phyloP scores from a whole-genome alignment of 1,284 basidiomycete genomes.

The Irpex lacteus region DNA sequence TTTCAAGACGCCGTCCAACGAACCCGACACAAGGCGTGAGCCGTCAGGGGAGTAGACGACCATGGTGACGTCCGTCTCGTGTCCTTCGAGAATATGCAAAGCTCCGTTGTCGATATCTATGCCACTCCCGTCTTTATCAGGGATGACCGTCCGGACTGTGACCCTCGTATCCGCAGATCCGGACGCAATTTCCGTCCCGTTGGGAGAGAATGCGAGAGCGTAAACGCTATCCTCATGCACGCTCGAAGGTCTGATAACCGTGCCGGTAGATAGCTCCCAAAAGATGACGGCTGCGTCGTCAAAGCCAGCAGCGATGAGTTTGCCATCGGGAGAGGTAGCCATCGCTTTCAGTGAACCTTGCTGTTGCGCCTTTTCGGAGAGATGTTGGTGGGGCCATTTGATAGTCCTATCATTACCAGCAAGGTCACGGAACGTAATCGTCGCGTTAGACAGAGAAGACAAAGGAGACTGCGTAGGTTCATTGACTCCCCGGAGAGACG shows the following conservation, averaged over 20 bases:
- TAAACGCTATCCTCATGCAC: conserved; percentile 11
- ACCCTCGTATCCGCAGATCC: conserved; percentile 8
- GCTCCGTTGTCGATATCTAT: conserved; percentile 17
- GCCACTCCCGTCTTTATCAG: conserved; percentile 29
- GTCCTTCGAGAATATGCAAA: not conserved
- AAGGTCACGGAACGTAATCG: not conserved
- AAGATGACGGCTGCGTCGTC: conserved; percentile 24
- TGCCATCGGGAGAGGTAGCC: conserved; percentile 19
- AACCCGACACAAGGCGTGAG: conserved; percentile 9
- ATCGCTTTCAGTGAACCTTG: not conserved
- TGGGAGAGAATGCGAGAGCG: conserved; percentile 11
- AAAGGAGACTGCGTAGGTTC: too few relatives aligned
- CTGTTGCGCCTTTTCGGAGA: not conserved
- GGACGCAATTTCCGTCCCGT: conserved; percentile 7
- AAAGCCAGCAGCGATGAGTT: conserved; percentile 21
- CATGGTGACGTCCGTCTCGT: conserved; percentile 9
- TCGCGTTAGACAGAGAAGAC: too few relatives aligned
- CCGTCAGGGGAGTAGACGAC: conserved; percentile 12
- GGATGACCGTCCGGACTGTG: conserved; percentile 30
- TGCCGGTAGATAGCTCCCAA: conserved; percentile 20
- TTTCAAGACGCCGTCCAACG: conserved; percentile 1
- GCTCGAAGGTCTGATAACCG: conserved; percentile 13
- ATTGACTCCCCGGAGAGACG: too few relatives aligned
- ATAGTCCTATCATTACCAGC: not conserved
- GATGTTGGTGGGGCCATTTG: not conserved